These are phyloP conservation scores for Helicocarpus griseus DNA, from an alignment of 2,329 filamentous ascomycete genomes.

Conservation along the genomic window DNA sequence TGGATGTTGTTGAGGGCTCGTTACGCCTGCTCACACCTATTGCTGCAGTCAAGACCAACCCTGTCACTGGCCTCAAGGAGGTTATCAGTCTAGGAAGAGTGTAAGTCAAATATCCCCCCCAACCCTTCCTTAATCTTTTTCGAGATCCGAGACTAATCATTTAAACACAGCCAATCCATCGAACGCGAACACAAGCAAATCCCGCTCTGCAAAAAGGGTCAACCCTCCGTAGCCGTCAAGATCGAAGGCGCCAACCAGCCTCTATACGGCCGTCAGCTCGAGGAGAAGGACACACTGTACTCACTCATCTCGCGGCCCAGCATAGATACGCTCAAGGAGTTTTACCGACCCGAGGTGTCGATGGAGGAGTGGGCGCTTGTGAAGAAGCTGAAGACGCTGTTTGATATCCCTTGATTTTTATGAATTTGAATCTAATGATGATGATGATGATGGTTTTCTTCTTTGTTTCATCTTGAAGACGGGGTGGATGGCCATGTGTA, in stretches of 20 bases:
- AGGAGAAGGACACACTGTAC: conserved; percentile 83
- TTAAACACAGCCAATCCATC: conserved; percentile 64
- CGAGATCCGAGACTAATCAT: conserved; percentile 15
- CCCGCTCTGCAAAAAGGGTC: conserved; percentile 82
- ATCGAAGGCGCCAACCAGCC: conserved; percentile 92
- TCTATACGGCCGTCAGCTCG: conserved; percentile 85
- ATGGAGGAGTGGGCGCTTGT: conserved; percentile 94
- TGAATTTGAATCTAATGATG: neutral
- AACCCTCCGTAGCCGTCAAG: conserved; percentile 96
- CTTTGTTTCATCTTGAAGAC: neutral
- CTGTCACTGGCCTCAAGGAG: conserved; percentile 71
- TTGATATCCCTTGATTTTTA: conserved; percentile 63
- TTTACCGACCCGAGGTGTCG: conserved; percentile 75
- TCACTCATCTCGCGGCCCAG: conserved; percentile 75
- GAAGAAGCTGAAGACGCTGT: conserved; percentile 88
- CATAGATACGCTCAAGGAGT: conserved; percentile 94
- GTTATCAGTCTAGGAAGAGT: conserved; percentile 81
- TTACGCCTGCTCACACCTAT: conserved; percentile 83
- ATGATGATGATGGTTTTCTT: too few relatives aligned
- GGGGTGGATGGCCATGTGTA: neutral
- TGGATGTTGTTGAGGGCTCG: conserved; percentile 87
- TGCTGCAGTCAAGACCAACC: conserved; percentile 72
- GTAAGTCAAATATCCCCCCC: conserved; percentile 47
- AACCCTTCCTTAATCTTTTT: conserved; percentile 1
- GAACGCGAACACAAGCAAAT: conserved; percentile 97